Evolutionary conservation across 306 rosid genomes (phyloP).

Genomic region (Begonia loranthoides): DNA sequence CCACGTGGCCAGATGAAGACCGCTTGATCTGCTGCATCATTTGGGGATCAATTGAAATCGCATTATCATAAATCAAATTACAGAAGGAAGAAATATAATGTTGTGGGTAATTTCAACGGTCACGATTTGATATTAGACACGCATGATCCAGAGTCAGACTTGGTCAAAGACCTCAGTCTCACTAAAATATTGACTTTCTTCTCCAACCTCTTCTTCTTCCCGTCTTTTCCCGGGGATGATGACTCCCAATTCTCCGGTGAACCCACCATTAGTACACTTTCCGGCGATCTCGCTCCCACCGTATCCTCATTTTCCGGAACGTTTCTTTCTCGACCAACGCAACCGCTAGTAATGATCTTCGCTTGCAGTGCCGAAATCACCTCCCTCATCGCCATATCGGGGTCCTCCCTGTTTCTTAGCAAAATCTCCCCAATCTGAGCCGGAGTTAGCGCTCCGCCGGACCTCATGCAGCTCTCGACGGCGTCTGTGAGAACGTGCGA

Average conservation of each 20-base stretch:
- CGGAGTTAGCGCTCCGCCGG: conserved; percentile 70
- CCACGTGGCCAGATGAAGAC: too few species aligned
- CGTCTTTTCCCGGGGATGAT: conserved; percentile 15
- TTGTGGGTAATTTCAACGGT: too few species aligned
- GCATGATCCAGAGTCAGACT: conserved; percentile 40
- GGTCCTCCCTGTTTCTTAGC: conserved; percentile 43
- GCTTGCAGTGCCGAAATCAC: conserved; percentile 51
- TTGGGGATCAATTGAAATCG: too few species aligned
- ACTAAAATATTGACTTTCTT: conserved; percentile 61
- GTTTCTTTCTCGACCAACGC: conserved; percentile 13
- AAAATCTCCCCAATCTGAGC: conserved; percentile 73
- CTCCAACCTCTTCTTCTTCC: conserved; percentile 39
- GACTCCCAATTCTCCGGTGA: conserved; percentile 73
- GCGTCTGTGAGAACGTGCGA: conserved; percentile 42
- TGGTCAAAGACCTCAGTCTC: conserved; percentile 73
- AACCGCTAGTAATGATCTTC: conserved; percentile 17
- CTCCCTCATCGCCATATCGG: conserved; percentile 59
- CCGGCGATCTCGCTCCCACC: conserved; percentile 45
- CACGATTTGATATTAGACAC: too few species aligned
- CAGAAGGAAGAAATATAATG: background rate
- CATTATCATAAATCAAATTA: background rate
- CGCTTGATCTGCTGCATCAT: too few species aligned
- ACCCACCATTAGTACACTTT: conserved; percentile 58
- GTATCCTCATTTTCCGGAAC: conserved; percentile 24
- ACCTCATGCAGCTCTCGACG: conserved; percentile 45